Base-by-base conservation (phyloP, 1,284 basidiomycete species). In the Pholiota adiposa region DNA sequence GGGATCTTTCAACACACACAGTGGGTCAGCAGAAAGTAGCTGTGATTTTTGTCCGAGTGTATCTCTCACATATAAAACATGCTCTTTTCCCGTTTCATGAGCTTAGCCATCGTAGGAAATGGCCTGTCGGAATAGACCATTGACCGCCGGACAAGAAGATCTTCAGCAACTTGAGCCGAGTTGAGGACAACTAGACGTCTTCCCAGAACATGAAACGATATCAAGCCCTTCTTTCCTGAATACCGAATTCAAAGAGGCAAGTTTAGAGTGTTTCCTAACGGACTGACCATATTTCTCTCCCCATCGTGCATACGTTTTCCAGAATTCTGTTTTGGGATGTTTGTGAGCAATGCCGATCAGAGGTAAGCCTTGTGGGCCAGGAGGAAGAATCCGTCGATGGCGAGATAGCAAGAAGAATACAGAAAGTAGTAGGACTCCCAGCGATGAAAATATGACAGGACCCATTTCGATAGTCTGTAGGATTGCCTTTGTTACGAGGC, bases 91-190 rank as follows among this genome's bases (percentile, higher is more conserved):
- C 66, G 59, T 21, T 63, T 60, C 65, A 69, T 67, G 40, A 43
- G 40, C n/a, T 43, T 19, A 3, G 59, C 68, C 69, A 70, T 70
- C 1, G 60, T 51, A 0, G 65, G 63, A 33, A 68, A 66, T 4
- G 80, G 79, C 2, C 80, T 74, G 54, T 80, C 78, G 12, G 78
- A 79, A 54, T 80, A 80, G 7, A 75, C 74, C 25, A 62, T 54
- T 16, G 77, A 73, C 18, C 78, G 71, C 53, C 67, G 67, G 21
- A 74, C 74, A 12, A 82, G 69, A 0, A 81, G 69, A 5, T 77
- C 75, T 23, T 68, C 65, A 2, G 77, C 71, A 12, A 72, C 70
- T 38, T 62, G 54, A 21, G 62, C 67, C 53, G 71, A 69, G 62
- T 79, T 81, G 5, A 81, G 65, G 9, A 80, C 72, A 21, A 80